A percentile compares a stretch with the other conserved stretches of the same genome.
Conservation (phyloP, 371 early-diverging fungal species). For the Nosema muscidifuracis region DNA sequence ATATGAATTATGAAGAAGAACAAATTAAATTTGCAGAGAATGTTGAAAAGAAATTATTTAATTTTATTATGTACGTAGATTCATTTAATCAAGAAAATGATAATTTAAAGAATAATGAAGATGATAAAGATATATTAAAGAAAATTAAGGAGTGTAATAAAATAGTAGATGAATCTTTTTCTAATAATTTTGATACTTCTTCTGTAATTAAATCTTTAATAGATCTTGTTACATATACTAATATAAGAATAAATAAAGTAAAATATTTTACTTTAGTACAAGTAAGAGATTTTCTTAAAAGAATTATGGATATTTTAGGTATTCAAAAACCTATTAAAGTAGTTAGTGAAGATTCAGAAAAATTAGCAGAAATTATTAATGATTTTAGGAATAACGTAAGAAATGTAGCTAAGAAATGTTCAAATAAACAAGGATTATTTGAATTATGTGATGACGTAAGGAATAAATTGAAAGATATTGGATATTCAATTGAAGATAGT, state of each 20-base stretch:
- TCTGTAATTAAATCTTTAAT: constrained; percentile 71
- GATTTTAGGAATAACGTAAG: constrained; percentile 57
- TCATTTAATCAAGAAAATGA: constrained; percentile 54
- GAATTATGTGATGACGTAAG: constrained; percentile 57
- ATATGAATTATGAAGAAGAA: constrained; percentile 76
- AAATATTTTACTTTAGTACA: constrained; percentile 6
- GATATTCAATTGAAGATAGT: constrained; percentile 61
- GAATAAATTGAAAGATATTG: constrained; percentile 42
- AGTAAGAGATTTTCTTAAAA: constrained; percentile 37
- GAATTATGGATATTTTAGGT: constrained; percentile 51
- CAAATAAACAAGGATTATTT: constrained; percentile 36
- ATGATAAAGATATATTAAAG: constrained; percentile 16
- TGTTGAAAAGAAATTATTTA: constrained; percentile 69
- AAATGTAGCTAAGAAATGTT: constrained; percentile 35
- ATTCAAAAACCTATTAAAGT: constrained; percentile 8
- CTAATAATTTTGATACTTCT: constrained; percentile 86
- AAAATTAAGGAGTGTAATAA: constrained; percentile 14
- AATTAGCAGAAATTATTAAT: constrained; percentile 41
- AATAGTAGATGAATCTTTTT: constrained; percentile 73
- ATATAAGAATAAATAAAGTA: constrained; percentile 58
- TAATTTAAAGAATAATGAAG: background rate
- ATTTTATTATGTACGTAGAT: constrained; percentile 65
- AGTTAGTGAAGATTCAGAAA: background rate
- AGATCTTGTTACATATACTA: constrained; percentile 71
- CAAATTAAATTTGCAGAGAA: constrained; percentile 75